Conservation (phyloP, 306 rosid species). For the Sophora flavescens region DNA sequence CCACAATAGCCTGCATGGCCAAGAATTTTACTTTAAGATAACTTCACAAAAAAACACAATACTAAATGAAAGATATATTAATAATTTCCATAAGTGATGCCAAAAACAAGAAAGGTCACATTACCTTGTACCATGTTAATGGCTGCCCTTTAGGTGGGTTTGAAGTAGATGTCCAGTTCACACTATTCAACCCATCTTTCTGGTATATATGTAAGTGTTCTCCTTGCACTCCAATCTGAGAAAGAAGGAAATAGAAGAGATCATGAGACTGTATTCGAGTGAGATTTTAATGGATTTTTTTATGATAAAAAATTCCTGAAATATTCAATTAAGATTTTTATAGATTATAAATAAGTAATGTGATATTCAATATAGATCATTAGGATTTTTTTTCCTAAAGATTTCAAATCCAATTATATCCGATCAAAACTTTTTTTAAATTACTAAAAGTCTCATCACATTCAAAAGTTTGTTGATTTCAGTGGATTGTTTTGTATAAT, state of each 20-base stretch:
- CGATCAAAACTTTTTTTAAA: no score
- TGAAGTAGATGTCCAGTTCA: slow-evolving; percentile 73
- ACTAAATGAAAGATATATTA: slow-evolving; percentile 35
- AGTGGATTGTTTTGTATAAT: no score
- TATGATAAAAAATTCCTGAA: no score
- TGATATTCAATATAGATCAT: no score
- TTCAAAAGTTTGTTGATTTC: no score
- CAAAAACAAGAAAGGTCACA: slow-evolving; percentile 27
- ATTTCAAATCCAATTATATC: no score
- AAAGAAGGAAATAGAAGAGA: slow-evolving; percentile 42
- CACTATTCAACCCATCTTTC: slow-evolving; percentile 57
- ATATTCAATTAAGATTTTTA: no score
- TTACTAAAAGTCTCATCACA: no score
- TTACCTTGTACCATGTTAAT: slow-evolving; percentile 96
- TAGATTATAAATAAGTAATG: no score
- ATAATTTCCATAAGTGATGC: slow-evolving; percentile 18
- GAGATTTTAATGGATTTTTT: no score
- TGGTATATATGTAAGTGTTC: slow-evolving; percentile 71
- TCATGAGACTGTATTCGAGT: not conserved
- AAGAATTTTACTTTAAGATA: slow-evolving; percentile 9
- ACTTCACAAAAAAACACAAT: slow-evolving; percentile 3
- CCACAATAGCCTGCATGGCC: slow-evolving; percentile 70
- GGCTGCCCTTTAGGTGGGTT: slow-evolving; percentile 76
- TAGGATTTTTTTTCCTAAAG: no score
- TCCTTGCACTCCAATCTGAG: slow-evolving; percentile 84